Base-by-base conservation (phyloP, 345 rosid species). In the Melaleuca quinquenervia region DNA sequence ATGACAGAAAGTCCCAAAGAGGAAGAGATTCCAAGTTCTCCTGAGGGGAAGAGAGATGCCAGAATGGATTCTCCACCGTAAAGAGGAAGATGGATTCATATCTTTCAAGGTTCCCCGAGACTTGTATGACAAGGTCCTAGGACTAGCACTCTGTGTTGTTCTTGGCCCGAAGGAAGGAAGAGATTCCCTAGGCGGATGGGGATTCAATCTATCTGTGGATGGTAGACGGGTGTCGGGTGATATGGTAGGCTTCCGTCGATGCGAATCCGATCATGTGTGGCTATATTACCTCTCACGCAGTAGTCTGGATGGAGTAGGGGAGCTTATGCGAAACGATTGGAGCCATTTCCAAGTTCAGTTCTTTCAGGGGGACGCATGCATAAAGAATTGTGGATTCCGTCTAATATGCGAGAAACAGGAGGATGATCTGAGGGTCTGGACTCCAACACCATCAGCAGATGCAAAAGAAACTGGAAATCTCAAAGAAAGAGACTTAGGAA, bases 401-500 rank as follows among this genome's bases (percentile, higher is more conserved):
- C 75, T 27, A 62, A 27, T 3, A 62, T 62, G 75, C 21, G 20
- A 62, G 44, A 1, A 62, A 6, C 10, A 29, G 41, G 21, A 14
- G 41, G 11, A 62, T 62, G 41, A 62, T 15, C 2, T 3, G 5
- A 15, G 75, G 41, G 21, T 27, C 64, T 12, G 2, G 1, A 7
- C 21, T 27, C 41, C 36, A 7, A 27, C 41, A 29, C 75, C 75
- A 15, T 29, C 44, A 62, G 41, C 20, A 0, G 1, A 60, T 27
- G n/a, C 0, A 58, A 26, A 55, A 0, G n/a, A 26, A 26, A 41
- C 41, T 2, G 0, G 3, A 36, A 13, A 6, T 13, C n/a, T 3
- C 0, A 7, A 60, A 27, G 29, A n/a, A n/a, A 6, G 70, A n/a
- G 6, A 55, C 70, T n/a, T 14, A n/a, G 1, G 1, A 58, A n/a